phyloP scores from a whole-genome alignment of 257 asterid species.

The Solanum sparsipilum region DNA sequence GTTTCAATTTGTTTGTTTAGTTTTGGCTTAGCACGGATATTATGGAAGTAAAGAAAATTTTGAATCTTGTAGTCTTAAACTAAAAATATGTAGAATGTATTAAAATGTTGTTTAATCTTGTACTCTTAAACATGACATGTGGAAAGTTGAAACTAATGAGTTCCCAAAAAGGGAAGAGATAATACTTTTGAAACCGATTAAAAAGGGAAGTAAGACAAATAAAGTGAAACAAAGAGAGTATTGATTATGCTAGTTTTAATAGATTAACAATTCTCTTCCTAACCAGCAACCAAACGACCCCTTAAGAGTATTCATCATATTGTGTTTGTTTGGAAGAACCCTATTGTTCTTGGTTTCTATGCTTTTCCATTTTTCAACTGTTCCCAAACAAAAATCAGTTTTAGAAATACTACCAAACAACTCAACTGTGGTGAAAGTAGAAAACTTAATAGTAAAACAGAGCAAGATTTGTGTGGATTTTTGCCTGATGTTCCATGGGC shows the following conservation, averaged over 20 bases:
- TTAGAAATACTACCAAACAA: conserved; percentile 14
- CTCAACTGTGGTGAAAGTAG: conserved; percentile 12
- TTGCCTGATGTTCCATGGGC: conserved; percentile 89
- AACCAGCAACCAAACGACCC: not conserved
- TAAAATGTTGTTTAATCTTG: too few relatives aligned
- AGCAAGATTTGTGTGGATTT: conserved; percentile 23
- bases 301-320: not conserved
- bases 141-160: not conserved
- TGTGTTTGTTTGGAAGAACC: conserved; percentile 14
- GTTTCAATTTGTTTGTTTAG: not conserved
- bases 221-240: not conserved
- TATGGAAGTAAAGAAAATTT: not conserved
- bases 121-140: not conserved
- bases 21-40: not conserved
- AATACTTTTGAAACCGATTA: not conserved
- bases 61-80: too few relatives aligned
- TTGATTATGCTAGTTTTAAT: accelerated
- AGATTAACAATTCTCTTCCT: not conserved
- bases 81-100: not conserved
- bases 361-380: not conserved
- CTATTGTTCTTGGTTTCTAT: conserved; percentile 11
- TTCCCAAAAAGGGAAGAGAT: not conserved
- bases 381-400: not conserved
- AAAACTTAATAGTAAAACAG: conserved; percentile 1
- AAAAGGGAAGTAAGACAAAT: not conserved